Conservation (phyloP, 2,329 filamentous ascomycete species). For the Pyrenochaeta sp. region DNA sequence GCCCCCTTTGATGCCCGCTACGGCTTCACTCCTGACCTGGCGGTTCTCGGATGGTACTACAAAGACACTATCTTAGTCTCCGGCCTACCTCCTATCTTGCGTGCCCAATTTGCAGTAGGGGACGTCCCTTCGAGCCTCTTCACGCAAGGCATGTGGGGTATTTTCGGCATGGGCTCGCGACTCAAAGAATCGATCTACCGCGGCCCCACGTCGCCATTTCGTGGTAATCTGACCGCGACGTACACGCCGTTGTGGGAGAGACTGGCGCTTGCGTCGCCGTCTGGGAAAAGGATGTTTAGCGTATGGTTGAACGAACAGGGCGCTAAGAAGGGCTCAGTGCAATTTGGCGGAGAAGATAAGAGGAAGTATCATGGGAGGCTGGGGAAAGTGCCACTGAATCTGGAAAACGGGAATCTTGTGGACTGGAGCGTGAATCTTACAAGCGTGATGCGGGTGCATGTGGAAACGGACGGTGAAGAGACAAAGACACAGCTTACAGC, state of each 20-base stretch:
- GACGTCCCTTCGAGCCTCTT: conserved; percentile 11
- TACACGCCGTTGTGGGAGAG: conserved; percentile 11
- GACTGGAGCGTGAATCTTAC: neutral
- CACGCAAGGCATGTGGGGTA: conserved; percentile 15
- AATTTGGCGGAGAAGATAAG: conserved; percentile 7
- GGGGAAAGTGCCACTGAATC: neutral
- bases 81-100: neutral
- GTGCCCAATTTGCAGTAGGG: conserved; percentile 12
- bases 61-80: conserved; percentile 14
- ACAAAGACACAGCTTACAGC: neutral
- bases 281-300: conserved; percentile 8
- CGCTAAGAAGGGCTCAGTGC: conserved; percentile 8
- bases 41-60: conserved; percentile 21
- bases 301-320: conserved; percentile 13
- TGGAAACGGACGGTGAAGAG: neutral
- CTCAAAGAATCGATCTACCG: neutral
- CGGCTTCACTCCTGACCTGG: conserved; percentile 19
- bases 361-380: neutral
- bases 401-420: neutral
- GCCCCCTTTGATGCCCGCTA: conserved; percentile 20
- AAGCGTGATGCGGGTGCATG: neutral
- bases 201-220: neutral
- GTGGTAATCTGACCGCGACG: neutral
- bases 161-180: conserved; percentile 16
- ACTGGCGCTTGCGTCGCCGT: neutral